Percentiles rank a stretch among this genome's conserved stretches.
These are phyloP conservation scores for Petasospora rhodanensis DNA, from an alignment of 1,139 yeast genomes.

Conservation along the genomic window DNA sequence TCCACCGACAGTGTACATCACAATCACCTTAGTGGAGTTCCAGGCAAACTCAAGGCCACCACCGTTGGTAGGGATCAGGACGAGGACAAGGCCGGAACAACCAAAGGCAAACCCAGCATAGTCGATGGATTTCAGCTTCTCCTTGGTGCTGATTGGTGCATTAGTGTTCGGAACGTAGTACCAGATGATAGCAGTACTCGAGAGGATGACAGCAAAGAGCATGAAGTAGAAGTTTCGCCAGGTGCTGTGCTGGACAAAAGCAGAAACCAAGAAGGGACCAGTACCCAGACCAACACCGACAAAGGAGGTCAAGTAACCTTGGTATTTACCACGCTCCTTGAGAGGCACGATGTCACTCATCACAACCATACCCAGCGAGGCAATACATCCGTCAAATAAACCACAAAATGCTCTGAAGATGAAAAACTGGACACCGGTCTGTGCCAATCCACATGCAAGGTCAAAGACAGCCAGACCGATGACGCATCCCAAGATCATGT, in stretches of 20 bases:
- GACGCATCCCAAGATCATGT: conserved; percentile 31
- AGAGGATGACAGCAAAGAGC: conserved; percentile 39
- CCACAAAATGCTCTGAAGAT: conserved; percentile 39
- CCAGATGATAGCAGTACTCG: conserved; percentile 24
- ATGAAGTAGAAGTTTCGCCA: conserved; percentile 52
- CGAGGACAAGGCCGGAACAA: conserved; percentile 38
- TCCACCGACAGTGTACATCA: conserved; percentile 44
- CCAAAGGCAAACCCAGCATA: conserved; percentile 45
- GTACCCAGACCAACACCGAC: conserved; percentile 49
- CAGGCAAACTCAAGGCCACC: conserved; percentile 50
- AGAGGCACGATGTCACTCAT: conserved; percentile 39
- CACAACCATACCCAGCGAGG: conserved; percentile 35
- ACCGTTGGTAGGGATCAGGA: conserved; percentile 48
- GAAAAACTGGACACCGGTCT: conserved; percentile 32
- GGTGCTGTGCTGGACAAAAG: conserved; percentile 35
- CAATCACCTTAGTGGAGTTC: conserved; percentile 46
- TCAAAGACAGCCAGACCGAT: conserved; percentile 33
- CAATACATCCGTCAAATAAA: conserved; percentile 38
- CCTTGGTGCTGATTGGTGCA: conserved; percentile 18
- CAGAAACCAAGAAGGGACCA: conserved; percentile 57
- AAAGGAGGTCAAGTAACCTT: conserved; percentile 35
- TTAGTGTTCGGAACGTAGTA: conserved; percentile 17
- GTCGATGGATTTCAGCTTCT: conserved; percentile 41
- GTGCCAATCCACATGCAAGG: conserved; percentile 33
- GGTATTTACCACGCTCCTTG: conserved; percentile 37